Evolutionary conservation across 2,329 filamentous ascomycete genomes (phyloP).

Genomic region (Fusarium fracticaudum): DNA sequence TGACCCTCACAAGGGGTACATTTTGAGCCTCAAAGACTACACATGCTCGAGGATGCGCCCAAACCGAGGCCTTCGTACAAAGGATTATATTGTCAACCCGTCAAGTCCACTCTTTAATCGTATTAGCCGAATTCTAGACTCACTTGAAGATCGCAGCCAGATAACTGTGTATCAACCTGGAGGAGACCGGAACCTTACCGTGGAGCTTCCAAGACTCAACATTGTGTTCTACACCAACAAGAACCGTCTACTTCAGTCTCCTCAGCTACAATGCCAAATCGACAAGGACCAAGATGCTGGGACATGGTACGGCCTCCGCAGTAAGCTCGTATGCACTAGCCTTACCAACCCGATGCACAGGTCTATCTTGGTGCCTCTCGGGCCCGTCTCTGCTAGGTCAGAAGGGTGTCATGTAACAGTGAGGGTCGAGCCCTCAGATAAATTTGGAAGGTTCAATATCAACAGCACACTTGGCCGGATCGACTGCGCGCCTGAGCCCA

Average conservation of each 20-base stretch:
- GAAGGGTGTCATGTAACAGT: conserved; percentile 35
- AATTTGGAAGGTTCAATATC: conserved; percentile 62
- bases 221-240: conserved; percentile 62
- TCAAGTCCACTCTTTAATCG: conserved; percentile 38
- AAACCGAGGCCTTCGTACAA: not conserved
- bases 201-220: conserved; percentile 63
- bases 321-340: conserved; percentile 68
- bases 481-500: conserved; percentile 65
- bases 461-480: conserved; percentile 64
- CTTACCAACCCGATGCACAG: conserved; percentile 52
- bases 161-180: conserved; percentile 36
- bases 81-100: conserved; percentile 31
- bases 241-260: conserved; percentile 55
- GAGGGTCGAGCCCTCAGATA: conserved; percentile 45
- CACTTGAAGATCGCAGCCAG: conserved; percentile 25
- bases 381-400: conserved; percentile 35
- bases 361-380: conserved; percentile 64
- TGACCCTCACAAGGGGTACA: conserved; percentile 7
- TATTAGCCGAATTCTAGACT: conserved; percentile 32
- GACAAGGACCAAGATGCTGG: conserved; percentile 67
- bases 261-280: conserved; percentile 60
- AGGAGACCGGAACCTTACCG: conserved; percentile 43
- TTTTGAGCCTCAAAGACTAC: conserved; percentile 14
- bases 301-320: conserved; percentile 68
- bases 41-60: conserved; percentile 15